These are phyloP conservation scores for Euphorbia pulcherrima DNA, from an alignment of 345 rosid genomes.

Conservation along the genomic window DNA sequence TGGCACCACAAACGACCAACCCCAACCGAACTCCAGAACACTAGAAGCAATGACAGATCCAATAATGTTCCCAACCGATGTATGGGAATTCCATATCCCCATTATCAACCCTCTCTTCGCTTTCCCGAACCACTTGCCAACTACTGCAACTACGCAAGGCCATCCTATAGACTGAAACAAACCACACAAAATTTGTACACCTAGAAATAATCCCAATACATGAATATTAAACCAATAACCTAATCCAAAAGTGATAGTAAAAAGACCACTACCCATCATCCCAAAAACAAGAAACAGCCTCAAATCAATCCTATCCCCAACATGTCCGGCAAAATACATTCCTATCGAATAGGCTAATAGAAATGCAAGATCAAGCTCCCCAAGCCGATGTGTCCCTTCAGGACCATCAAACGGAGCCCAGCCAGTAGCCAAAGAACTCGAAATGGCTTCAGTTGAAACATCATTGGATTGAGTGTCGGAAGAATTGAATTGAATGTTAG, in stretches of 20 bases:
- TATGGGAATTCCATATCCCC: conserved; percentile 92
- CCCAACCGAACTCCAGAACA: conserved; percentile 86
- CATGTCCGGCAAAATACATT: conserved; percentile 85
- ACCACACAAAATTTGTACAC: conserved; percentile 72
- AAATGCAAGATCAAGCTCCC: conserved; percentile 90
- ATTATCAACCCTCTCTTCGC: conserved; percentile 84
- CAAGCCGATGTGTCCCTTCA: conserved; percentile 65
- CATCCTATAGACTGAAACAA: conserved; percentile 94
- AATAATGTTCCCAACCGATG: conserved; percentile 76
- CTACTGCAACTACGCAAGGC: conserved; percentile 93
- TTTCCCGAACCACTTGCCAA: conserved; percentile 92
- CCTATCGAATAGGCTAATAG: conserved; percentile 63
- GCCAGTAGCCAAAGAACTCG: conserved; percentile 38
- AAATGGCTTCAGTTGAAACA: conserved; percentile 13
- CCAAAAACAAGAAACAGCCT: conserved; percentile 87
- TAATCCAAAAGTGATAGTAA: conserved; percentile 64
- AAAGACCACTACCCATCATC: conserved; percentile 82
- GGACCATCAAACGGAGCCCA: conserved; percentile 85
- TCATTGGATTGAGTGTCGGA: conserved; percentile 4
- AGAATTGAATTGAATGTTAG: conserved; percentile 33
- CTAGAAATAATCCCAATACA: conserved; percentile 46
- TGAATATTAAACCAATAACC: conserved; percentile 84
- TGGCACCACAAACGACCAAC: conserved; percentile 88
- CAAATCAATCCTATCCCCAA: conserved; percentile 75
- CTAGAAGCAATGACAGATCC: conserved; percentile 78